Evolutionary conservation across 768 basidiomycete genomes (phyloP).

Genomic region (Rhodotorula graminis): DNA sequence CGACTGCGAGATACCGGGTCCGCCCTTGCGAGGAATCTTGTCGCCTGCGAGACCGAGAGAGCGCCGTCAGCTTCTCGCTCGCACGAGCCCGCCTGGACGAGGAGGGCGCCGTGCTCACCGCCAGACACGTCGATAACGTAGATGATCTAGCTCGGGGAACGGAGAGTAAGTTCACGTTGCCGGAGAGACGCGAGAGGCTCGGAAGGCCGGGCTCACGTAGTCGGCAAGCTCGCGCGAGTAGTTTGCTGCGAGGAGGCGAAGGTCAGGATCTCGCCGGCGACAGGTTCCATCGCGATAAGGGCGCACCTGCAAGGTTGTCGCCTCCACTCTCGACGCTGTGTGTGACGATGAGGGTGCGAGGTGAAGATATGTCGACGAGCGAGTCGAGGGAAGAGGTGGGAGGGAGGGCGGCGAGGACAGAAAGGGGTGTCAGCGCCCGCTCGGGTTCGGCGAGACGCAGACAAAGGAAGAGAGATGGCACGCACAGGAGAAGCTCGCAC

Average conservation of each 20-base stretch:
- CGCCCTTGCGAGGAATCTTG: conserved; percentile 97
- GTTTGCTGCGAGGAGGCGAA: conserved; percentile 53
- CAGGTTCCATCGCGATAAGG: not conserved
- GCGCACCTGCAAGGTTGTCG: conserved; percentile 73
- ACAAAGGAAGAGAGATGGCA: not conserved
- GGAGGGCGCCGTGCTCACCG: not conserved
- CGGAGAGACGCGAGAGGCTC: too few relatives aligned
- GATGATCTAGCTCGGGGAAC: too few relatives aligned
- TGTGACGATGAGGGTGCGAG: too few relatives aligned
- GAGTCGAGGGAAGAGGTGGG: not conserved
- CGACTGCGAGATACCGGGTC: conserved; percentile 87
- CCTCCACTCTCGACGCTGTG: conserved; percentile 79
- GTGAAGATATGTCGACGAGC: too few relatives aligned
- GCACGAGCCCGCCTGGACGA: conserved; percentile 40
- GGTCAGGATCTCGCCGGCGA: not conserved
- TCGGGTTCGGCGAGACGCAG: too few relatives aligned
- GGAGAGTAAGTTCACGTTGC: too few relatives aligned
- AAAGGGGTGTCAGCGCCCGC: too few relatives aligned
- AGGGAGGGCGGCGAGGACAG: not conserved
- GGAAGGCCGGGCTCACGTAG: conserved; percentile 90
- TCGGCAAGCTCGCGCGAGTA: conserved; percentile 95
- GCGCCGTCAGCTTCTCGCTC: too few relatives aligned
- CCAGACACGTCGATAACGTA: conserved; percentile 35
- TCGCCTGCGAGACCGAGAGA: conserved; percentile 62
- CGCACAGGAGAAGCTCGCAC: conserved; percentile 67